Base-by-base conservation (phyloP, 306 rosid species). In the Abrus pulchellus region DNA sequence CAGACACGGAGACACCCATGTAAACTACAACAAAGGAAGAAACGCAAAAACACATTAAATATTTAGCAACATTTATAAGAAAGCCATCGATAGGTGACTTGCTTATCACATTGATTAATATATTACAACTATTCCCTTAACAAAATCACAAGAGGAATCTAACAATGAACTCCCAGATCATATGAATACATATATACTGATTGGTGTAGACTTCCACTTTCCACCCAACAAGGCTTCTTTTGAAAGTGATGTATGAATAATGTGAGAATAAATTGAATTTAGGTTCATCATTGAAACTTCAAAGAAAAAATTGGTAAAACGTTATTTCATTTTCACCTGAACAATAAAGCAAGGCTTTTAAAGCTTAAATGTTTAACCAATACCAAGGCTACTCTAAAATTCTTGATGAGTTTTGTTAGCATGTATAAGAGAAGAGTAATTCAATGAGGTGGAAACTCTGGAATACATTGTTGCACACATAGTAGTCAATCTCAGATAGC, bases 41-140 rank as follows among this genome's bases (percentile, higher is more conserved):
- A 53, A 50, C 52, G 43, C 56, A 76, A 60, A 68, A 60, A 57
- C 36, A 73, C 54, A 55, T 56, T 75, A 55, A 47, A 14, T 40
- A 45, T 40, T 67, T 53, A 11, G 14, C 3, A 1, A 0, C 50
- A 36, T 77, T 54, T 61, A 43, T 62, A 28, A 71, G 34, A 27
- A 59, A 47, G 63, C 64, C 34, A 79, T 36, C 20, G 54, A 60
- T 63, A 76, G 61, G 80, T 5, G 13, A 60, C 29, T 38, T n/a
- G 40, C 13, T 52, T 43, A 41, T 38, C 30, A 10, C 38, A 38
- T 52, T 6, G 44, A 66, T 44, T 28, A 41, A 68, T 34, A 78
- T 47, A 78, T 8, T 41, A 67, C 57, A 77, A 47, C 1, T 66
- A 43, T 65, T 66, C 32, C 56, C 66, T 41, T 29, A n/a, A 29